Conservation (phyloP, 2,329 filamentous ascomycete genomes). For the Arthrobotrys iridis region DNA sequence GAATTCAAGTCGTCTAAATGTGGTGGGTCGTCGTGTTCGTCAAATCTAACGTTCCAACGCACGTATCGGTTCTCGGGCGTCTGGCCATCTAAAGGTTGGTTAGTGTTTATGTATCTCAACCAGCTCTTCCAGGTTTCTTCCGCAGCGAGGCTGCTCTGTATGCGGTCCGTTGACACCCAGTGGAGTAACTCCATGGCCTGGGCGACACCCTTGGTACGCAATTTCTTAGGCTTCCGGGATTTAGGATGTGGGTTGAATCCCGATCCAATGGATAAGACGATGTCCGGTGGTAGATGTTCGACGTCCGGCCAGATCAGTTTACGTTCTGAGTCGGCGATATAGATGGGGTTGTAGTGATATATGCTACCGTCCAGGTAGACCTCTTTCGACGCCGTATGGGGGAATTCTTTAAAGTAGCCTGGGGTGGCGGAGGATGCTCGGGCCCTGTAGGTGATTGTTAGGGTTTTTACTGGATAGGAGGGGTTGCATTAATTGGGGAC, state of each 20-base stretch:
- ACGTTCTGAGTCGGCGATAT: conserved; percentile 65
- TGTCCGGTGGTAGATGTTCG: conserved; percentile 57
- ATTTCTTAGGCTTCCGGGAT: conserved; percentile 3
- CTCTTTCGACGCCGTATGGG: conserved; percentile 64
- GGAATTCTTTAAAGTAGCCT: conserved; percentile 66
- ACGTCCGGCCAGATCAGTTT: conserved; percentile 60
- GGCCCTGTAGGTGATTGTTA: conserved; percentile 58
- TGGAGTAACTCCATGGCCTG: conserved; percentile 30
- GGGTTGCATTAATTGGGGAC: too few species aligned
- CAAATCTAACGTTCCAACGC: background rate
- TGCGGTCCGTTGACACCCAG: conserved; percentile 51
- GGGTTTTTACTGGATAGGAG: background rate
- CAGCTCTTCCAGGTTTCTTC: conserved; percentile 57
- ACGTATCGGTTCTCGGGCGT: background rate
- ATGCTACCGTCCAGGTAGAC: conserved; percentile 66
- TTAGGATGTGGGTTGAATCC: conserved; percentile 35
- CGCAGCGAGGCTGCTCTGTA: conserved; percentile 54
- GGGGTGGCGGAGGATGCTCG: conserved; percentile 67
- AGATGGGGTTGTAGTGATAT: conserved; percentile 66
- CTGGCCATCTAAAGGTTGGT: background rate
- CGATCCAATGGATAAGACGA: conserved; percentile 60
- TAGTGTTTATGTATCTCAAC: conserved; percentile 29
- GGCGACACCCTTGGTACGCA: conserved; percentile 21
- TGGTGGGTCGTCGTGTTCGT: background rate
- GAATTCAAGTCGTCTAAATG: conserved; percentile 9